Evolutionary conservation across 2,329 filamentous ascomycete genomes (phyloP).

Genomic region (Penicillium freii): DNA sequence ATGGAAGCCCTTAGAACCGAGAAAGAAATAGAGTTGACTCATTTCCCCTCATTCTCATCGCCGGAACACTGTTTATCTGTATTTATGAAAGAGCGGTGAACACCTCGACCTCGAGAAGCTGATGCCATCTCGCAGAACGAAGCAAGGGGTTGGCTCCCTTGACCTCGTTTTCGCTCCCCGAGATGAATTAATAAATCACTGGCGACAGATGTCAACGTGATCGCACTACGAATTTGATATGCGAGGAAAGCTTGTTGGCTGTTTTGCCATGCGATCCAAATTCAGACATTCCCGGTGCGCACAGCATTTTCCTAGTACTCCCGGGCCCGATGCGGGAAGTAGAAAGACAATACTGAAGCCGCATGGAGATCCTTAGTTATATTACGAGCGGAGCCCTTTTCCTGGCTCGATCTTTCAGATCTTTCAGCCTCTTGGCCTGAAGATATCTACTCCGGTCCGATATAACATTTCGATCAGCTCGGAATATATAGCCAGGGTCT

Average conservation of each 20-base stretch:
- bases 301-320: neutral
- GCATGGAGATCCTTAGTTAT: conserved; percentile 3
- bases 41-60: neutral
- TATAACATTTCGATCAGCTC: neutral
- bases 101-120: conserved; percentile 5
- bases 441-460: neutral
- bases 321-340: neutral
- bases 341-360: neutral
- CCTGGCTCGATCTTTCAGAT: neutral
- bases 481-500: neutral
- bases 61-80: neutral
- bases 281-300: neutral
- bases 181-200: neutral
- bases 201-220: neutral
- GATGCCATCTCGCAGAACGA: conserved; percentile 23
- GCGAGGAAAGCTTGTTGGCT: conserved; percentile 9
- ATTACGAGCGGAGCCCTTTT: neutral
- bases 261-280: neutral
- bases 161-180: neutral
- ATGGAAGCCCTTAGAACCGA: neutral
- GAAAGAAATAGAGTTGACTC: neutral
- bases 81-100: conserved; percentile 23
- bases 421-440: conserved; percentile 1
- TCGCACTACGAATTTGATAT: neutral
- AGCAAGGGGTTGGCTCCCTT: conserved; percentile 19